A percentile compares a stretch with the other conserved stretches of the same genome.
phyloP scores from a whole-genome alignment of 805 yeast genomes.

The Wickerhamomyces kurtzmanii region DNA sequence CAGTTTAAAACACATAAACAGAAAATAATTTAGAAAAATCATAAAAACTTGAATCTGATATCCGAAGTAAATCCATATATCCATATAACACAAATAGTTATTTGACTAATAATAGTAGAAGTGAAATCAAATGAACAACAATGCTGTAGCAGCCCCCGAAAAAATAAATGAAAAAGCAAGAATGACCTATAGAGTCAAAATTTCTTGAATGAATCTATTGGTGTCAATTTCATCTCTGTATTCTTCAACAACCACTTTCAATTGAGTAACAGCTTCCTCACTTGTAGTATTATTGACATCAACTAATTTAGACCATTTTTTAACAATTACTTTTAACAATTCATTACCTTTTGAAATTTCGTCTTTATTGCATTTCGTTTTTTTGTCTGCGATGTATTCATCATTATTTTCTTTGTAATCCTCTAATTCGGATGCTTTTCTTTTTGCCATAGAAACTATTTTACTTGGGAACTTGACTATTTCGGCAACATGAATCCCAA shows the following conservation, averaged over 20 bases:
- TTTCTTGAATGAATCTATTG: slow-evolving; percentile 37
- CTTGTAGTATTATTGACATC: slow-evolving; percentile 14
- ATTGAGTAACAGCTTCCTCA: slow-evolving; percentile 27
- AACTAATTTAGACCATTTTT: slow-evolving; percentile 20
- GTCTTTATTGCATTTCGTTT: slow-evolving; percentile 37
- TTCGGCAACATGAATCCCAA: slow-evolving; percentile 97
- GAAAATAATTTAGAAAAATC: too few species aligned
- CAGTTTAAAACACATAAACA: too few species aligned
- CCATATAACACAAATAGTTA: too few species aligned
- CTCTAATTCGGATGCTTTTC: slow-evolving; percentile 85
- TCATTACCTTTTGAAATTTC: slow-evolving; percentile 49
- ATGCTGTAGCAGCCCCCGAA: too few species aligned
- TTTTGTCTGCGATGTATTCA: slow-evolving; percentile 32
- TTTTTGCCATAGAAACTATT: slow-evolving; percentile 89
- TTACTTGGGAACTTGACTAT: slow-evolving; percentile 87
- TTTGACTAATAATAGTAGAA: too few species aligned
- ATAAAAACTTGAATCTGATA: too few species aligned
- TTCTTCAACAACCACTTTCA: slow-evolving; percentile 20
- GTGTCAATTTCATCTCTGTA: slow-evolving; percentile 15
- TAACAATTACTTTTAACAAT: slow-evolving; percentile 31
- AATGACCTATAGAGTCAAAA: slow-evolving; percentile 22
- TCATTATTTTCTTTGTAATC: slow-evolving; percentile 35
- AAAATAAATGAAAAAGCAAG: too few species aligned
- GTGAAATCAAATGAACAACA: too few species aligned
- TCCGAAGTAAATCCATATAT: too few species aligned